Evolutionary conservation across 225 moss, liverwort and hornwort species (phyloP).

Genomic region (Bryoerythrophyllum caledonicum): DNA sequence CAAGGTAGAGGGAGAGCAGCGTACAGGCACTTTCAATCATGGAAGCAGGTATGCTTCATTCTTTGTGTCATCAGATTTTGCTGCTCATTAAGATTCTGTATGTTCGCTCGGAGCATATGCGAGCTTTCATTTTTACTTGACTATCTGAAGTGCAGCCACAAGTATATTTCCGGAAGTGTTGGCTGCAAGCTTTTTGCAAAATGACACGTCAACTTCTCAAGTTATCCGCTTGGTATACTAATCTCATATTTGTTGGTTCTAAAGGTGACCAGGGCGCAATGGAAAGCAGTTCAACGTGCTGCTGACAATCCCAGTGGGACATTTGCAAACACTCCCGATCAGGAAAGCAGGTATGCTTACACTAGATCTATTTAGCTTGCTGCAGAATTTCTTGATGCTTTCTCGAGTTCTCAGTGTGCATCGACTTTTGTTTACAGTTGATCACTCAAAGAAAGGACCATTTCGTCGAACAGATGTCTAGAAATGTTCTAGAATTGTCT

Average conservation of each 20-base stretch:
- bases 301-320: conserved; percentile 28
- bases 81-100: conserved; percentile 3
- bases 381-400: neutral
- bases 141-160: neutral
- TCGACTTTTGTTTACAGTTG: conserved; percentile 7
- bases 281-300: conserved; percentile 23
- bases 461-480: neutral
- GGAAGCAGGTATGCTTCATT: conserved; percentile 35
- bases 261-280: conserved; percentile 32
- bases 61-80: neutral
- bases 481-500: neutral
- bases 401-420: neutral
- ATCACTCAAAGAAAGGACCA: neutral
- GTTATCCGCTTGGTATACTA: conserved; percentile 16
- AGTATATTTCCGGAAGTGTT: conserved; percentile 3
- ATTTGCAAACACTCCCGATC: conserved; percentile 27
- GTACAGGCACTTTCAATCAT: conserved; percentile 33
- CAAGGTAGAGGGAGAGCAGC: conserved; percentile 29
- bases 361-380: neutral
- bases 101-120: neutral
- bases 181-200: conserved; percentile 5
- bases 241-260: conserved; percentile 19
- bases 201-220: neutral
- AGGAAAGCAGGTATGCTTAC: conserved; percentile 39
- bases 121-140: conserved; percentile 1